phyloP scores from a whole-genome alignment of 2,329 filamentous ascomycete genomes.

The Phoma sp. region DNA sequence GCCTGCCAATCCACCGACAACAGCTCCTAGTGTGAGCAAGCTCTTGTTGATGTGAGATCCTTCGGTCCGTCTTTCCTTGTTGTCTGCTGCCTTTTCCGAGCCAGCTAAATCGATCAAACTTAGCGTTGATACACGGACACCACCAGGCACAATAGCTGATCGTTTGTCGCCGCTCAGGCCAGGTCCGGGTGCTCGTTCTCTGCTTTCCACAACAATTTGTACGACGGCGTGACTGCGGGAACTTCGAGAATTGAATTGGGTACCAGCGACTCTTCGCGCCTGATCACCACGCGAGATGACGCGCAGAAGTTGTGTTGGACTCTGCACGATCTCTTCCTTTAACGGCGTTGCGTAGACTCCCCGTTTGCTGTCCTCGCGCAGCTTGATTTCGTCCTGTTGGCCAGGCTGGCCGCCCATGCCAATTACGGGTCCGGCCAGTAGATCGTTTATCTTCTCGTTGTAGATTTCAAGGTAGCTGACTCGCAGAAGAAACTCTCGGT shows the following conservation, averaged over 20 bases:
- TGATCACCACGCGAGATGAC: slow-evolving; percentile 96
- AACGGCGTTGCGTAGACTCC: slow-evolving; percentile 95
- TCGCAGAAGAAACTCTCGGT: slow-evolving; percentile 88
- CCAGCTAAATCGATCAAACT: slow-evolving; percentile 96
- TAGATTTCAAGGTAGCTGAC: slow-evolving; percentile 99
- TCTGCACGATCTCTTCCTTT: slow-evolving; percentile 98
- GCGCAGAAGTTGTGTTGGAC: slow-evolving; percentile 89
- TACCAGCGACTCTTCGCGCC: slow-evolving; percentile 87
- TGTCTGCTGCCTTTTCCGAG: slow-evolving; percentile 93
- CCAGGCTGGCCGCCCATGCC: slow-evolving; percentile 55
- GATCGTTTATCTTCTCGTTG: slow-evolving; percentile 95
- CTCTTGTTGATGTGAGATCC: slow-evolving; percentile 99
- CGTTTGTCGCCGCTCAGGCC: slow-evolving; percentile 52
- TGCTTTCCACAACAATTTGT: slow-evolving; percentile 96
- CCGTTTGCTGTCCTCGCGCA: slow-evolving; percentile 93
- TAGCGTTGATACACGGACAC: slow-evolving; percentile 91
- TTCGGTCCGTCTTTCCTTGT: slow-evolving; percentile 90
- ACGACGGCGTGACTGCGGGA: slow-evolving; percentile 98
- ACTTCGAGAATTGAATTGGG: slow-evolving; percentile 95
- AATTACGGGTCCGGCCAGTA: slow-evolving; percentile 75
- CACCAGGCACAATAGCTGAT: slow-evolving; percentile 67
- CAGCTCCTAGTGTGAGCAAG: slow-evolving; percentile 89
- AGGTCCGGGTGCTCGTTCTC: slow-evolving; percentile 75
- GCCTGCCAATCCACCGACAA: slow-evolving; percentile 91
- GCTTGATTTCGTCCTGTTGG: slow-evolving; percentile 90